These are phyloP conservation scores for Eleusine coracana DNA, from an alignment of 176 grass and related monocot species.

Conservation along the genomic window DNA sequence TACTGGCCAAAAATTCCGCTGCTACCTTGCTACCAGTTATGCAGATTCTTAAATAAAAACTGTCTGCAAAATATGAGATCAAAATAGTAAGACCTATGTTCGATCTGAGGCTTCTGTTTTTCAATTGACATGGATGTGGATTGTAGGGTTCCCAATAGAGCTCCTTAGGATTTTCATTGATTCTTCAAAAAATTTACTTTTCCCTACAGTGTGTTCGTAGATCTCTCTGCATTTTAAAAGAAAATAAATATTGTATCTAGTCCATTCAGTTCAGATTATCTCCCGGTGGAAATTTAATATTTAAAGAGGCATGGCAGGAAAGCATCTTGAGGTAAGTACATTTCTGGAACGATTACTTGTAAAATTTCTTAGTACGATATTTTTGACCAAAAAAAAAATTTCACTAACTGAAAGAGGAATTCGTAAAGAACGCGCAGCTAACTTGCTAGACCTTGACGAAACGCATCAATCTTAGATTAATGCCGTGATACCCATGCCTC, in stretches of 20 bases:
- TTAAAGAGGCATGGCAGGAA: background rate
- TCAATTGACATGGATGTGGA: background rate
- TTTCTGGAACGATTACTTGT: background rate
- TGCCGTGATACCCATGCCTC: too few relatives aligned
- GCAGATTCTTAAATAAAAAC: background rate
- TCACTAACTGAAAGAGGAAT: background rate
- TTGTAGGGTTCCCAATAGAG: background rate
- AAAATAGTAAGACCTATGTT: background rate
- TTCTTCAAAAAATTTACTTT: background rate
- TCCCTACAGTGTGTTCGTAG: background rate
- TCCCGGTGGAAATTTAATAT: background rate
- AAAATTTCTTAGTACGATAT: background rate
- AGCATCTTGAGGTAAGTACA: background rate
- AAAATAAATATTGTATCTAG: background rate
- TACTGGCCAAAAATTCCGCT: background rate
- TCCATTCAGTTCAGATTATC: background rate
- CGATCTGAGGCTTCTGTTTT: background rate
- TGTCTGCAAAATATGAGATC: background rate
- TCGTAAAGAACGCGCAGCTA: background rate
- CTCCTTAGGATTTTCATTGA: background rate
- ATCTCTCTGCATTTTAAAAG: background rate
- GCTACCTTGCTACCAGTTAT: background rate
- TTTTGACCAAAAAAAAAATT: background rate
- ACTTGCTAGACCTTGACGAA: background rate
- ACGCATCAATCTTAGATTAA: background rate